Evolutionary conservation across 2,329 filamentous ascomycete genomes (phyloP).

Genomic region (Rachicladosporium sp.): DNA sequence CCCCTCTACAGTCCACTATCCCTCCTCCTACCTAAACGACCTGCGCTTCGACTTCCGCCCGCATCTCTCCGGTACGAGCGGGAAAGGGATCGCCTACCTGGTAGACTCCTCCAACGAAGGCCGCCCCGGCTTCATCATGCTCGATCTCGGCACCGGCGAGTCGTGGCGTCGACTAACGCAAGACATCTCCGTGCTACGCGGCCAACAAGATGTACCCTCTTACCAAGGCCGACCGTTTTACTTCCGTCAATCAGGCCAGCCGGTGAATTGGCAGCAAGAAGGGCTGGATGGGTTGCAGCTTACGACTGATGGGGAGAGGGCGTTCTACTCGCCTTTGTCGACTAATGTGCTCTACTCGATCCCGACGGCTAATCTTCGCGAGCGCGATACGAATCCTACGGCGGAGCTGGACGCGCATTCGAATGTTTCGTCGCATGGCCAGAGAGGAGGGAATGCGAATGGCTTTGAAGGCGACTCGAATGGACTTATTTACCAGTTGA

Average conservation of each 20-base stretch:
- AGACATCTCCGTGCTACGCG: slow-evolving; percentile 21
- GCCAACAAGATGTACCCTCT: slow-evolving; percentile 17
- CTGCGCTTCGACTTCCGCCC: slow-evolving; percentile 35
- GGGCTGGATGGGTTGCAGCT: slow-evolving; percentile 29
- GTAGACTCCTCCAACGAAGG: slow-evolving; percentile 36
- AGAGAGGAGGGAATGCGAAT: slow-evolving; percentile 34
- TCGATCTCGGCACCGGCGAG: slow-evolving; percentile 31
- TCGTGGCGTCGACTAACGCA: slow-evolving; percentile 29
- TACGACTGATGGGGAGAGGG: slow-evolving; percentile 23
- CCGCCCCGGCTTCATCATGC: slow-evolving; percentile 35
- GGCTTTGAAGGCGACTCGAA: slow-evolving; percentile 34
- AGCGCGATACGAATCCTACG: slow-evolving; percentile 20
- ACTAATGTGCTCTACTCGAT: slow-evolving; percentile 25
- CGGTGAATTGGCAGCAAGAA: slow-evolving; percentile 17
- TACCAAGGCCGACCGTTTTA: slow-evolving; percentile 23
- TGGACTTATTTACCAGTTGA: slow-evolving; percentile 35
- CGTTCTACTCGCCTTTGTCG: slow-evolving; percentile 34
- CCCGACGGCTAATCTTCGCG: slow-evolving; percentile 20
- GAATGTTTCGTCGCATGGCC: slow-evolving; percentile 35
- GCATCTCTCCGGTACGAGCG: slow-evolving; percentile 25
- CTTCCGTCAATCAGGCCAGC: slow-evolving; percentile 14
- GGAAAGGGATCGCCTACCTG: slow-evolving; percentile 33
- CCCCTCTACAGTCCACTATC: slow-evolving; percentile 30
- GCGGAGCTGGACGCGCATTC: slow-evolving; percentile 31
- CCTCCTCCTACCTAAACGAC: slow-evolving; percentile 37